Evolutionary conservation across 768 basidiomycete genomes (phyloP).

Genomic region (Termitomyces sp.): DNA sequence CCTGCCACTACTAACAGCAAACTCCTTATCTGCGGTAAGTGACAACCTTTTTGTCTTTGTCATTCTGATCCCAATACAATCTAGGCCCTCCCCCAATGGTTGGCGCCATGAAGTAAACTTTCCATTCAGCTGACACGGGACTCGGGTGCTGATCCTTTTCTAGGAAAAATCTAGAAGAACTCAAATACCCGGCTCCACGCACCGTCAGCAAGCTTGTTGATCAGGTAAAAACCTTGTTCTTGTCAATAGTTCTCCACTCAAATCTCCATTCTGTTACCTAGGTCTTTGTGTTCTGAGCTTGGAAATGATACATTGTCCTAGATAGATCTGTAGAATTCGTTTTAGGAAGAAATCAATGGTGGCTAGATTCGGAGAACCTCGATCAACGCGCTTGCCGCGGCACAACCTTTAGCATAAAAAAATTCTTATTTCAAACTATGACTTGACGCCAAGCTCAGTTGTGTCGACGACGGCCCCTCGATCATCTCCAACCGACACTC

Average conservation of each 20-base stretch:
- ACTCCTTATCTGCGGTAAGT: slow-evolving; percentile 75
- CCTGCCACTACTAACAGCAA: slow-evolving; percentile 61
- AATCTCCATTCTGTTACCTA: slow-evolving; percentile 12
- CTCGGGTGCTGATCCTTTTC: slow-evolving; percentile 1
- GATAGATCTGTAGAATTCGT: neutral
- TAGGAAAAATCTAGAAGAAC: slow-evolving; percentile 84
- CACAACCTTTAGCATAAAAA: slow-evolving; percentile 1
- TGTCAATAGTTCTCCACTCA: neutral
- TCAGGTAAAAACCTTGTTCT: slow-evolving; percentile 40
- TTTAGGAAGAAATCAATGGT: neutral
- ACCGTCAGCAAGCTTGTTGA: slow-evolving; percentile 92
- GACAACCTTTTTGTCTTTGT: neutral
- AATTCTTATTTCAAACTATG: neutral
- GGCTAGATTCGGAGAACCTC: neutral
- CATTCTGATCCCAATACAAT: neutral
- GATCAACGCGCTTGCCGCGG: neutral
- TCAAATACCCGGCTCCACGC: slow-evolving; percentile 83
- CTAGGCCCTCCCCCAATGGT: slow-evolving; percentile 59
- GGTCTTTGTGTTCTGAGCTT: slow-evolving; percentile 39
- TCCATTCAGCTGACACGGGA: neutral
- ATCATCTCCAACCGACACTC: slow-evolving; percentile 64
- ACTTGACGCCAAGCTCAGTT: slow-evolving; percentile 21
- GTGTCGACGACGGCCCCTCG: slow-evolving; percentile 51
- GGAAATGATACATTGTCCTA: neutral
- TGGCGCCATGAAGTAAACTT: slow-evolving; percentile 43